A percentile compares a stretch with the other conserved stretches of the same genome.
phyloP scores from a whole-genome alignment of 2,329 filamentous ascomycete genomes.

The Nectriaceae sp. region DNA sequence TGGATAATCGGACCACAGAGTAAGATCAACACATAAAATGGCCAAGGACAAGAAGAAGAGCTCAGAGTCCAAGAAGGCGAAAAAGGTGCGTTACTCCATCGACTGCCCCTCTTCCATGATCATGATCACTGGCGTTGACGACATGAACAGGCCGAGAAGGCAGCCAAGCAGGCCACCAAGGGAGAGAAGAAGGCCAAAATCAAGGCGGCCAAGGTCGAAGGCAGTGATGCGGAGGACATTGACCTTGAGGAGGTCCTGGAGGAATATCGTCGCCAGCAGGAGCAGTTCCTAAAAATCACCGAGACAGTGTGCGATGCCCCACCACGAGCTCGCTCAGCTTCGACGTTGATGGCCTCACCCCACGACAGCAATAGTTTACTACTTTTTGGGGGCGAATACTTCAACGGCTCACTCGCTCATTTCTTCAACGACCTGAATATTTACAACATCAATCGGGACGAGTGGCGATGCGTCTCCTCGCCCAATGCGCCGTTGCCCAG shows the following conservation, averaged over 20 bases:
- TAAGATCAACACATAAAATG: slow-evolving; percentile 34
- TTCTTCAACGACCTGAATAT: slow-evolving; percentile 69
- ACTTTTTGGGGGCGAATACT: slow-evolving; percentile 93
- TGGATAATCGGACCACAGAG: slow-evolving; percentile 6
- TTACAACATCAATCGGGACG: slow-evolving; percentile 78
- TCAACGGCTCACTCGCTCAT: slow-evolving; percentile 83
- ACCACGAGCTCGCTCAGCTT: slow-evolving; percentile 76
- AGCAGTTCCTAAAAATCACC: slow-evolving; percentile 91
- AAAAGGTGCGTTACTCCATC: slow-evolving; percentile 39
- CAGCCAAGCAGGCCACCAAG: slow-evolving; percentile 83
- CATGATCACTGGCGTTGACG: slow-evolving; percentile 21
- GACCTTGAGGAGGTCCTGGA: slow-evolving; percentile 93
- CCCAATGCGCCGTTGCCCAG: slow-evolving; percentile 90
- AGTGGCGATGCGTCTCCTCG: slow-evolving; percentile 88
- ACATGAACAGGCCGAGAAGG: slow-evolving; percentile 56
- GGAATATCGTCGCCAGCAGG: slow-evolving; percentile 90
- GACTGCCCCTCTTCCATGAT: slow-evolving; percentile 19
- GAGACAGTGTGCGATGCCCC: slow-evolving; percentile 72
- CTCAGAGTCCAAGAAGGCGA: slow-evolving; percentile 52
- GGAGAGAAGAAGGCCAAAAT: slow-evolving; percentile 81
- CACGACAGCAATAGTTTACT: slow-evolving; percentile 85
- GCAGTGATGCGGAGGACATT: slow-evolving; percentile 88
- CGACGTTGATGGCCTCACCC: slow-evolving; percentile 82
- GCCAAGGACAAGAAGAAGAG: slow-evolving; percentile 56
- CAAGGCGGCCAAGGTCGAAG: slow-evolving; percentile 70